A percentile compares a stretch with the other conserved stretches of the same genome.
Conservation (phyloP, 305 asterid genomes). For the Fraxinus paxiana region DNA sequence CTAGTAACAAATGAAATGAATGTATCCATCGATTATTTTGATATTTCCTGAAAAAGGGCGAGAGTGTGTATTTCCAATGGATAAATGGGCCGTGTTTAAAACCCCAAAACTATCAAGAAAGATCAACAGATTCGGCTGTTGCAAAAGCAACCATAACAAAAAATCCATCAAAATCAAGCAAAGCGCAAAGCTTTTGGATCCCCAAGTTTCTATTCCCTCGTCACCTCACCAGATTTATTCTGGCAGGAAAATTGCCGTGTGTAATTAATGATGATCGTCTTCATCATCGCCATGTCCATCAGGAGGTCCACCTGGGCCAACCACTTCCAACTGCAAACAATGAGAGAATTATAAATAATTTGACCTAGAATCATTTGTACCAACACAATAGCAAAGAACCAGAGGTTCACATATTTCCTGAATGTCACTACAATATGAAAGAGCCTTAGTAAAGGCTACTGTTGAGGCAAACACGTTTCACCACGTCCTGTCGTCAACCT, state of each 20-base stretch:
- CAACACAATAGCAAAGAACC: not conserved
- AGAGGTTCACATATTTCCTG: not conserved
- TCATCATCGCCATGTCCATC: not conserved
- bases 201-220: not conserved
- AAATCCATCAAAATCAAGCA: not conserved
- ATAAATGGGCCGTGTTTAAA: conserved; percentile 21
- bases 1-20: not conserved
- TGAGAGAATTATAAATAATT: not conserved
- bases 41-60: conserved; percentile 27
- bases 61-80: conserved; percentile 25
- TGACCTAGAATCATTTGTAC: not conserved
- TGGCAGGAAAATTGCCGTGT: not conserved
- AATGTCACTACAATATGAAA: not conserved
- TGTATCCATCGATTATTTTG: conserved; percentile 48
- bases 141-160: conserved; percentile 33
- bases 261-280: not conserved
- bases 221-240: not conserved
- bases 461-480: too few relatives aligned
- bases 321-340: conserved; percentile 37
- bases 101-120: conserved; percentile 25
- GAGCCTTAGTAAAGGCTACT: too few relatives aligned
- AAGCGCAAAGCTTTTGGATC: not conserved
- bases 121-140: conserved; percentile 30
- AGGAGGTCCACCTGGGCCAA: not conserved
- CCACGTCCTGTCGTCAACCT: too few relatives aligned